Conservation (phyloP, 371 early-diverging fungal genomes). For the Mortierella sp. region DNA sequence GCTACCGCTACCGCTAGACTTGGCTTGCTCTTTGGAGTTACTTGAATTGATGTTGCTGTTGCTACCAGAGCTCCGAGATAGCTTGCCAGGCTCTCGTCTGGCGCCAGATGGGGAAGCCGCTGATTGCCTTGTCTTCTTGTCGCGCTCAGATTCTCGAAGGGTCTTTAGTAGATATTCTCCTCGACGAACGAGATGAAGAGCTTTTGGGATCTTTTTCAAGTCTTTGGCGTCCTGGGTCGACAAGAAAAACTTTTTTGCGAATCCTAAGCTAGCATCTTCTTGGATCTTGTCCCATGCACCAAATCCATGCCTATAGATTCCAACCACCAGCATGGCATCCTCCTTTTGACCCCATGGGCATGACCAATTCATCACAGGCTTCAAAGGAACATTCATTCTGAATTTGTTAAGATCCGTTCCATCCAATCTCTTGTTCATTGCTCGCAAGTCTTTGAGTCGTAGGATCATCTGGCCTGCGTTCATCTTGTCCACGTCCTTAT, state of each 20-base stretch:
- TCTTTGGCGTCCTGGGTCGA: conserved; percentile 58
- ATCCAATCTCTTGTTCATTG: conserved; percentile 62
- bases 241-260: conserved; percentile 89
- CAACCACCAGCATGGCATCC: conserved; percentile 96
- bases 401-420: conserved; percentile 49
- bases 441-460: conserved; percentile 69
- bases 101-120: conserved; percentile 27
- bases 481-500: conserved; percentile 82
- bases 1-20: conserved; percentile 9
- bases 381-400: conserved; percentile 68
- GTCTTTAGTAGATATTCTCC: conserved; percentile 92
- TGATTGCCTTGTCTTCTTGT: conserved; percentile 47
- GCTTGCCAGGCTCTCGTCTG: conserved; percentile 45
- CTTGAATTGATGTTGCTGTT: conserved; percentile 12
- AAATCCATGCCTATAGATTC: conserved; percentile 94
- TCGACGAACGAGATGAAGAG: conserved; percentile 88
- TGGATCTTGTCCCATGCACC: conserved; percentile 93
- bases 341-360: conserved; percentile 92
- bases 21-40: conserved; percentile 14
- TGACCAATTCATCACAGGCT: conserved; percentile 90
- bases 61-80: conserved; percentile 6
- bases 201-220: conserved; percentile 77
- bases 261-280: conserved; percentile 80
- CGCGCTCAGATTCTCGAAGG: conserved; percentile 66
- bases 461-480: conserved; percentile 86